Base-by-base conservation (phyloP, 768 basidiomycete species). In the Panaeolus cyanescens region DNA sequence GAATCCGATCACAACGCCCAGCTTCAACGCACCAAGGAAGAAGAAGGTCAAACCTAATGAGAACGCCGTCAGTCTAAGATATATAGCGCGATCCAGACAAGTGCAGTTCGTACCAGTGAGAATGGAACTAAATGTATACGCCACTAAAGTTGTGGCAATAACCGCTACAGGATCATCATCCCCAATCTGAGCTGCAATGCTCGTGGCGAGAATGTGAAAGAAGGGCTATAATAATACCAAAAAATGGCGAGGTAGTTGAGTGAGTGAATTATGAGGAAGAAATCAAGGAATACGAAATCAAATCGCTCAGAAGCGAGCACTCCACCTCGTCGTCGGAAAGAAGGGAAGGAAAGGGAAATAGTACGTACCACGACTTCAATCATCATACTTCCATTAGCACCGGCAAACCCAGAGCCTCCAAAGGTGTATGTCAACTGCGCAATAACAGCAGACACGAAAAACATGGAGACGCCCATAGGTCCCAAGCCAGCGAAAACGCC, bases 331-430 rank as follows among this genome's bases (percentile, higher is more conserved):
- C n/a, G n/a, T n/a, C n/a, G n/a, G n/a, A 60, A 50, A 22, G 7
- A 30, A 45, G 50, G 7, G 10, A 22, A 45, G 36, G 19, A 42
- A 53, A 57, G 39, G 33, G 33, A 54, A 54, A 56, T 33, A 40
- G 59, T 55, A 83, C 89, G 42, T 71, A 94, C 92, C 65, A 98
- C 95, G 10, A 96, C 93, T 75, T 99, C 96, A 63, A 99, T 98
- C 95, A 98, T 97, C 95, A 96, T 95, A 64, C 92, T 94, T 5
- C 92, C 93, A 74, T 94, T 95, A 1, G 90, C 94, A 55, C 92
- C 93, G 8, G 87, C 87, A 72, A 99, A 97, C 22, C 88, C 89
- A 65, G 91, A 95, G 4, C 92, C 96, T 4, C 95, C 96, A 8
- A 89, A 73, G 1, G 91, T 89, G 73, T 93, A 98, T 0, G 90